Evolutionary conservation across 2,329 filamentous ascomycete genomes (phyloP).

Genomic region (Gaeumannomyces sp.): DNA sequence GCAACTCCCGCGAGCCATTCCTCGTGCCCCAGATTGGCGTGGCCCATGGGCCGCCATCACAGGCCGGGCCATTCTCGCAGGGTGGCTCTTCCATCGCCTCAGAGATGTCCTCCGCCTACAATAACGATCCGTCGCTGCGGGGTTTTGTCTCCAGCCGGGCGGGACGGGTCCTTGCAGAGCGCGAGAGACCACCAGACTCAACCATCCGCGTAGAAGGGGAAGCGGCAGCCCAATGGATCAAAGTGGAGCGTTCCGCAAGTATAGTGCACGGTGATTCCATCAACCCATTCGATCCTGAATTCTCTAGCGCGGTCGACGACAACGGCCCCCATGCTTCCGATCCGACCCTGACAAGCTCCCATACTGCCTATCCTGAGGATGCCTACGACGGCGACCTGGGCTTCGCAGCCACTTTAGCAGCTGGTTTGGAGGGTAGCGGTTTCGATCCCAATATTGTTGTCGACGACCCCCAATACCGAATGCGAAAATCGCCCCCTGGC

Average conservation of each 20-base stretch:
- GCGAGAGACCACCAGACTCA: no score
- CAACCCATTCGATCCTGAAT: slow-evolving; percentile 6
- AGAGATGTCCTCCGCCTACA: no score
- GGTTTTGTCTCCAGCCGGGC: no score
- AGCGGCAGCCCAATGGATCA: no score
- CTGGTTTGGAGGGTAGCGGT: slow-evolving; percentile 60
- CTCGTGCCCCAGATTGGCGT: slow-evolving; percentile 96
- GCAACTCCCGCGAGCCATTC: slow-evolving; percentile 95
- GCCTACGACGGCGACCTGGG: slow-evolving; percentile 61
- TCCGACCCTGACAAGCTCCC: slow-evolving; percentile 48
- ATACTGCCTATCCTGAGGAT: slow-evolving; percentile 51
- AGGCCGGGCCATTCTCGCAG: slow-evolving; percentile 41
- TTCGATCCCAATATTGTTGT: slow-evolving; percentile 68
- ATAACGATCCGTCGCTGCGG: no score
- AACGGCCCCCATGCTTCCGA: slow-evolving; percentile 46
- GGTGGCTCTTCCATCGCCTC: slow-evolving; percentile 22
- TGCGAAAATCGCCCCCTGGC: slow-evolving; percentile 57
- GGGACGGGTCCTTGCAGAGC: no score
- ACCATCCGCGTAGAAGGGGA: no score
- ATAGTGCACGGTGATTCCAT: no score
- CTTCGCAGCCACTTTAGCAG: slow-evolving; percentile 64
- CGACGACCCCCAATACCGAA: slow-evolving; percentile 56
- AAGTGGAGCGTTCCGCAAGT: no score
- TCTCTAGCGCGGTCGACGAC: slow-evolving; percentile 17
- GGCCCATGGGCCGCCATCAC: slow-evolving; percentile 69